A percentile compares a stretch with the other conserved stretches of the same genome.
Evolutionary conservation across 495 filamentous ascomycete genomes (phyloP).

Genomic region (Penicillium ochrochloron): DNA sequence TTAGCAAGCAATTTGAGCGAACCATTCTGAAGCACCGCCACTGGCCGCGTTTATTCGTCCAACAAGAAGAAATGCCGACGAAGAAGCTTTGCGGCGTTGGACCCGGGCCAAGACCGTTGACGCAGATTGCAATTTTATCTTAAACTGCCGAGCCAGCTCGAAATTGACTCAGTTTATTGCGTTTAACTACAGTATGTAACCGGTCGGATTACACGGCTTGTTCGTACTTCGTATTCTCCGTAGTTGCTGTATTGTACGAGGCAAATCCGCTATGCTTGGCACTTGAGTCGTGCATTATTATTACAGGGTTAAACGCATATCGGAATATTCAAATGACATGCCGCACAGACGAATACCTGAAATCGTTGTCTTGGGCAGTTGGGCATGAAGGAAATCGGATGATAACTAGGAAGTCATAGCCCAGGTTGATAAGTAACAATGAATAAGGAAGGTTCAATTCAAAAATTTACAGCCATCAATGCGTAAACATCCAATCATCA

Average conservation of each 20-base stretch:
- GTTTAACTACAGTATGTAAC: neutral
- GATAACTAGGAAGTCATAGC: neutral
- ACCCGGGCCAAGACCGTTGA: slow-evolving; percentile 8
- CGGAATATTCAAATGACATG: neutral
- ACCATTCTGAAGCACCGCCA: neutral
- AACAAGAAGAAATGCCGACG: neutral
- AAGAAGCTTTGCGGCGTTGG: slow-evolving; percentile 16
- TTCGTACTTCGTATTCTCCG: neutral
- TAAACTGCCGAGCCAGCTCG: neutral
- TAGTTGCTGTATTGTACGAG: neutral
- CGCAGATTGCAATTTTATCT: neutral
- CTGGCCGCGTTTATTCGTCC: slow-evolving; percentile 4
- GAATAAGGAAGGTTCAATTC: neutral
- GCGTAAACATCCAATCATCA: neutral
- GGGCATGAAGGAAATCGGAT: neutral
- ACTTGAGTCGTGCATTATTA: neutral
- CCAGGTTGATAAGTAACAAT: neutral
- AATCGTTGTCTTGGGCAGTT: neutral
- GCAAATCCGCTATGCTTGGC: neutral
- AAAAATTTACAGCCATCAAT: neutral
- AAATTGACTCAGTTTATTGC: neutral
- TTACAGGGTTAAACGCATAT: neutral
- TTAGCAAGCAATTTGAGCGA: neutral
- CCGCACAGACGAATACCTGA: neutral
- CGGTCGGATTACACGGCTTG: neutral